These are phyloP conservation scores for Eimeria praecox DNA, from an alignment of 169 alveolate genomes.

Conservation along the genomic window DNA sequence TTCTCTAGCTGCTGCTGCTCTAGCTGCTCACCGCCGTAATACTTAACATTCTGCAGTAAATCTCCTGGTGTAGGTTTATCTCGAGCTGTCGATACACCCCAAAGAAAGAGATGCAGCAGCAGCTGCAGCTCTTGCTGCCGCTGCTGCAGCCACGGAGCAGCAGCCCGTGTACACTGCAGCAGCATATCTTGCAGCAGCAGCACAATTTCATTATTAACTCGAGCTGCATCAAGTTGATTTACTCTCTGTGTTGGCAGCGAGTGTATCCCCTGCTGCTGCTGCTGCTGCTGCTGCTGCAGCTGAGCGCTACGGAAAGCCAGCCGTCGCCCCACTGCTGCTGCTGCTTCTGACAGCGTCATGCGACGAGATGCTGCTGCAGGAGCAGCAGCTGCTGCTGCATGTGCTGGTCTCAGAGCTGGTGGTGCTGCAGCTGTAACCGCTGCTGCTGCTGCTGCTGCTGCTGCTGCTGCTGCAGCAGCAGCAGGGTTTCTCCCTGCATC, in stretches of 20 bases:
- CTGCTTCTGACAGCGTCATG: not conserved
- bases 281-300: not conserved
- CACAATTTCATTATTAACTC: constrained; percentile 70
- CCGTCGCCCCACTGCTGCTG: constrained; percentile 25
- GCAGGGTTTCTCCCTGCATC: not conserved
- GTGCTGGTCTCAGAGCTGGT: not conserved
- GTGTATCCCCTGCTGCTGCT: not conserved
- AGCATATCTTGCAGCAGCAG: constrained; percentile 73
- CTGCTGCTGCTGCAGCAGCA: not conserved
- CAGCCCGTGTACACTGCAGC: constrained; percentile 58
- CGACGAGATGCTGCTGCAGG: not conserved
- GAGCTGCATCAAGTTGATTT: constrained; percentile 66
- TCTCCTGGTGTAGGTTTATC: constrained; percentile 73
- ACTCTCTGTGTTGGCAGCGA: constrained; percentile 51
- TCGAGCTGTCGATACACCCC: constrained; percentile 44
- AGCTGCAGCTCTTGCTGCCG: constrained; percentile 27
- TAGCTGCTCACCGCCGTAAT: constrained; percentile 33
- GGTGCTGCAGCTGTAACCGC: not conserved
- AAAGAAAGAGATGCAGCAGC: constrained; percentile 54
- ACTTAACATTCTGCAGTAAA: constrained; percentile 73
- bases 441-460: not conserved
- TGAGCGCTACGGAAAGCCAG: not conserved
- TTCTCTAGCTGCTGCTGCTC: constrained; percentile 9
- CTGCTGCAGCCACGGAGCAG: constrained; percentile 56
- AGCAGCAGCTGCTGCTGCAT: not conserved